Base-by-base conservation (phyloP, 345 rosid genomes). In the Crucihimalaya himalaica region DNA sequence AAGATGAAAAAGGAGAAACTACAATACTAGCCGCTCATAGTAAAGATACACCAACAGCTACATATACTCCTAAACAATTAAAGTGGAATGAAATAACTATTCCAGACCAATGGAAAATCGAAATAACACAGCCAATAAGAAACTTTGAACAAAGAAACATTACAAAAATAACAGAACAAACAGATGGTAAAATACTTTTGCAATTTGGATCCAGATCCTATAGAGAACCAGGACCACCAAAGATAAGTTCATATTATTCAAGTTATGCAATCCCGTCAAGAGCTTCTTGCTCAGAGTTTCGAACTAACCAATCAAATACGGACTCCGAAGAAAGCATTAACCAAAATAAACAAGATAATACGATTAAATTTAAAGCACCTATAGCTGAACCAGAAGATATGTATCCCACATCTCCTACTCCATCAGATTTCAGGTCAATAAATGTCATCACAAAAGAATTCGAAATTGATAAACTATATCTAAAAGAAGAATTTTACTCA, bases 1-100 rank as follows among this genome's bases (percentile, higher is more conserved):
- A 55, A 55, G 39, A 55, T n/a, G 39, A 27, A n/a, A 55, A 55
- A 29, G 40, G 39, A 3, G 61, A 55, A 55, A 55, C 61, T 6
- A 55, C 39, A 0, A 55, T 55, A 6, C 13, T 55, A n/a, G 11
- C 35, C 0, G 39, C 7, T 1, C 39, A 55, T 14, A 29, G 21
- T 3, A 27, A 55, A 29, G 37, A 55, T 5, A 29, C 13, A 0
- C 20, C 61, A 0, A 3, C 13, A 1, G 2, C 61, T 2, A 55
- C 61, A 0, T 55, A 28, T 8, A 2, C 21, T 0, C 39, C 61
- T 28, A 29, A 55, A 29, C 19, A 31, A 31, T 0, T 55, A 27
- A 31, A 29, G 15, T 29, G 61, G 61, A n/a, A 29, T 55, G 13
- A 55, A 29, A 55, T 55, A 0, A 55, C 61, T 0, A 55, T 55